phyloP scores from a whole-genome alignment of 257 asterid species.

The Cynanchum wilfordii region DNA sequence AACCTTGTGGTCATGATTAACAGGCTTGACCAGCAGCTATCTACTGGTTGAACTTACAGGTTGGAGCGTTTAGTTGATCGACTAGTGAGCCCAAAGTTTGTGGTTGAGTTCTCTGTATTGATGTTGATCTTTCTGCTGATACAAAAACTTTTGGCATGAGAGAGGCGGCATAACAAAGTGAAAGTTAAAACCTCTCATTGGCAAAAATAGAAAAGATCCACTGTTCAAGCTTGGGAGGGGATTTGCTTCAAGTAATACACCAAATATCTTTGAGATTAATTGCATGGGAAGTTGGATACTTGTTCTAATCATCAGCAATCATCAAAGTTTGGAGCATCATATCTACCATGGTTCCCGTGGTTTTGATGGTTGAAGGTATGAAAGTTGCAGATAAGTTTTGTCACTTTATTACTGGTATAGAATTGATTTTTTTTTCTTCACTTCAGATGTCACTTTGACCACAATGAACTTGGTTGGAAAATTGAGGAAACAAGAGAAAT shows the following conservation, averaged over 20 bases:
- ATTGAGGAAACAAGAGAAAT: background rate
- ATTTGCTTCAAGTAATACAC: background rate
- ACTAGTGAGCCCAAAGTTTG: constrained; percentile 31
- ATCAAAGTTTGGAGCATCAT: background rate
- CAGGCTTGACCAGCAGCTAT: constrained; percentile 99
- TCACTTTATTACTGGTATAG: background rate
- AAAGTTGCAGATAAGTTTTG: background rate
- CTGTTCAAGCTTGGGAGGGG: background rate
- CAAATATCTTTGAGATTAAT: too few species aligned
- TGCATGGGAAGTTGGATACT: background rate
- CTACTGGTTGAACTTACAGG: constrained; percentile 99
- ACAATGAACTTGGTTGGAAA: background rate
- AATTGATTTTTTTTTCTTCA: background rate
- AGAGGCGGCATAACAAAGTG: background rate
- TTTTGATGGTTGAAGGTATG: background rate
- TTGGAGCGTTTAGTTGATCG: constrained; percentile 54
- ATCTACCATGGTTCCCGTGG: background rate
- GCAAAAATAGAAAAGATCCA: background rate
- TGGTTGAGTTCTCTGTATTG: constrained; percentile 52
- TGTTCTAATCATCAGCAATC: background rate
- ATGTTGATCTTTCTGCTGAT: constrained; percentile 47
- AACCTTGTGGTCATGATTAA: constrained; percentile 54
- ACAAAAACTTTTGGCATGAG: constrained; percentile 37
- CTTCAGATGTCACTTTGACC: background rate
- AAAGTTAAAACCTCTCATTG: background rate